Percentiles rank a stretch among this genome's conserved stretches.
phyloP scores from a whole-genome alignment of 768 basidiomycete species.

The Mrakia blollopis region DNA sequence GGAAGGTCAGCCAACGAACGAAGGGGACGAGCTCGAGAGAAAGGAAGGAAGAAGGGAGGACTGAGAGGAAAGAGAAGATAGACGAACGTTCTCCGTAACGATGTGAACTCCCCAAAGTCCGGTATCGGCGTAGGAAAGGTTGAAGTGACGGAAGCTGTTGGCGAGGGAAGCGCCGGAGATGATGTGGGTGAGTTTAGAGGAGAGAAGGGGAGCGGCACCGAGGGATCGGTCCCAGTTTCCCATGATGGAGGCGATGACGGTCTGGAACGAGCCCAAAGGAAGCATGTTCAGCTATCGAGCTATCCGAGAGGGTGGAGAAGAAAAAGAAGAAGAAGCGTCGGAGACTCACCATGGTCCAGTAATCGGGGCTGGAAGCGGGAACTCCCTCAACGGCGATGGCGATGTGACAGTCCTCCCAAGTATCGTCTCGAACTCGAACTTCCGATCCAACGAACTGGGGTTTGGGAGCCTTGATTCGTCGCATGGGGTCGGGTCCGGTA shows the following conservation, averaged over 20 bases:
- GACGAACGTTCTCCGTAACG: constrained; percentile 70
- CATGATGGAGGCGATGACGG: constrained; percentile 89
- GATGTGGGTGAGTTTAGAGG: constrained; percentile 84
- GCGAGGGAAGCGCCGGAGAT: constrained; percentile 91
- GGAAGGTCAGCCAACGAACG: no score
- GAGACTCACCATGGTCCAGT: constrained; percentile 84
- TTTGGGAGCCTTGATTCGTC: constrained; percentile 63
- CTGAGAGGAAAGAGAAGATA: constrained; percentile 5
- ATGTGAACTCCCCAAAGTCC: constrained; percentile 99
- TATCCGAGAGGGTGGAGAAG: no score
- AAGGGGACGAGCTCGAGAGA: no score
- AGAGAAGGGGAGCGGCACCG: constrained; percentile 80
- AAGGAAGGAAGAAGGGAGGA: background rate
- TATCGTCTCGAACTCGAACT: constrained; percentile 91
- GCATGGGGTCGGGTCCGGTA: constrained; percentile 79
- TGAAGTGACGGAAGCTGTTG: constrained; percentile 99
- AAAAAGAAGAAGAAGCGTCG: background rate
- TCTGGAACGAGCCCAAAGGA: constrained; percentile 14
- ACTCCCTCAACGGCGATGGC: constrained; percentile 98
- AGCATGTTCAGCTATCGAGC: no score
- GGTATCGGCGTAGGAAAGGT: constrained; percentile 96
- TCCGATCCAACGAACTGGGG: constrained; percentile 88
- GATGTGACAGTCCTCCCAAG: constrained; percentile 78
- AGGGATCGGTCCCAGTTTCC: constrained; percentile 99
- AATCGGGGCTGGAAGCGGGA: constrained; percentile 95